Base-by-base conservation (phyloP, 331 rosid genomes). In the Stylosanthes scabra region DNA sequence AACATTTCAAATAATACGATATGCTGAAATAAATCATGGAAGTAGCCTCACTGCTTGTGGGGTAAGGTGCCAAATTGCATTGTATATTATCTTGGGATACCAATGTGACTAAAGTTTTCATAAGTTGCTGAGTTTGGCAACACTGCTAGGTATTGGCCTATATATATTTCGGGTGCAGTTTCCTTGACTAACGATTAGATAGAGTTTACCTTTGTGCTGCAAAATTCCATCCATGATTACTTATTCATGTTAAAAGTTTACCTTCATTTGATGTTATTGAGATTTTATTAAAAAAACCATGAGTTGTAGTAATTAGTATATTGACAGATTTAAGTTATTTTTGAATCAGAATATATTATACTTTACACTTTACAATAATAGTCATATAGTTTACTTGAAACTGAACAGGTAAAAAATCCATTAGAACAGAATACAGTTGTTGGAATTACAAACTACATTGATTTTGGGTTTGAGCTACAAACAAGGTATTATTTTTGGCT, bases 391-490 rank as follows among this genome's bases (percentile, higher is more conserved):
- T 80, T 37, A 51, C 72, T 81, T 82, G 44, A n/a, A 70, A 84
- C 77, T 73, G 76, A 80, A 78, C 86, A 95, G 99, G 97, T 92
- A 86, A 86, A 88, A 82, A 92, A 95, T 69, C 99, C 99, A 66
- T 76, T 88, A 52, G 97, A 95, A 86, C 88, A 82, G 86, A 69
- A 82, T 81, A 82, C 62, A 74, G 76, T 95, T 25, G 96, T 95
- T 83, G 99, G 97, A 72, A 95, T 95, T 78, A 95, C 99, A 1
- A 95, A 95, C 79, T 95, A 92, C 61, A 90, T 91, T 57, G 99
- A 95, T 83, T 92, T 95, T 79, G 99, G 99, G 75, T 95, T 92
- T 77, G 97, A 92, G 85, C 82, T 95, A 81, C 89, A 79, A 82
- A 84, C 92, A 60, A 86, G 96, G 98, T 95, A 86, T 68, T 45